phyloP scores from a whole-genome alignment of 345 rosid genomes.

The Excoecaria cochinchinensis region DNA sequence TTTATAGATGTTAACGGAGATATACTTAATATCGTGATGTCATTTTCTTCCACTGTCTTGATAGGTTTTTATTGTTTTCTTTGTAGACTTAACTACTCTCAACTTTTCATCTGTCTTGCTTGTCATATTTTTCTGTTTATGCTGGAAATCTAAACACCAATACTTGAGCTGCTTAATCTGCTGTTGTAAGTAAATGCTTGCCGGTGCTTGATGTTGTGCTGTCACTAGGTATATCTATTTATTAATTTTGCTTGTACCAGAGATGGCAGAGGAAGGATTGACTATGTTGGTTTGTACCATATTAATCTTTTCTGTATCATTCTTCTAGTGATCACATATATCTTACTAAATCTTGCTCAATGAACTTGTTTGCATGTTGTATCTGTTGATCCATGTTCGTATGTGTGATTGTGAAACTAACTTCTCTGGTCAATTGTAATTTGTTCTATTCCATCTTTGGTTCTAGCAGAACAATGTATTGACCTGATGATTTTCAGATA shows the following conservation, averaged over 20 bases:
- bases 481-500: conserved; percentile 30
- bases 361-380: background rate
- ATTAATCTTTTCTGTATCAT: background rate
- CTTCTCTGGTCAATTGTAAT: background rate
- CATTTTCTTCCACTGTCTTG: background rate
- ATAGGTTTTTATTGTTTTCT: background rate
- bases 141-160: background rate
- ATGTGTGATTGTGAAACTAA: background rate
- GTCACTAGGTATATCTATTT: background rate
- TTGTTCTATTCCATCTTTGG: background rate
- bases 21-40: background rate
- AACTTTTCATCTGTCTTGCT: background rate
- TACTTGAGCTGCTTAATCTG: background rate
- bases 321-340: no score
- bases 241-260: conserved; percentile 1
- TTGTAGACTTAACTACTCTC: background rate
- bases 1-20: background rate
- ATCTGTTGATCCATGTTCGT: background rate
- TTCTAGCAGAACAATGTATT: background rate
- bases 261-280: background rate
- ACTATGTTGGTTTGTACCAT: background rate
- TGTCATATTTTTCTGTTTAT: background rate
- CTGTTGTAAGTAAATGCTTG: background rate
- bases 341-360: background rate
- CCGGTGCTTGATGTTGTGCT: background rate